Evolutionary conservation across 1,139 yeast genomes (phyloP), one percentile per base, ranked within the genome.

Genomic region (Meyerozyma guilliermondii): DNA sequence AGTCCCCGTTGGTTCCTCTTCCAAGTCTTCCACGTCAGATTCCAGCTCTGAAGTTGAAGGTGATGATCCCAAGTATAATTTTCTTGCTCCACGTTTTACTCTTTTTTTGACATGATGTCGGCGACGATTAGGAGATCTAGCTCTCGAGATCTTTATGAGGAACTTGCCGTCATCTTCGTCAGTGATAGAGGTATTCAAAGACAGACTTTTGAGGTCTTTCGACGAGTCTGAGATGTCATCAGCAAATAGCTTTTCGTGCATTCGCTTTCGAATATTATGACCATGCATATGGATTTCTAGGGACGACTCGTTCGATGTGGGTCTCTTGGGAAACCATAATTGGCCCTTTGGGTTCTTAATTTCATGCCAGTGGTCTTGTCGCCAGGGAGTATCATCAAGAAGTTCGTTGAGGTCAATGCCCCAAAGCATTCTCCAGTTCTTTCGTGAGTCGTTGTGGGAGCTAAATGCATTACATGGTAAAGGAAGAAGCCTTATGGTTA

Each of bases 331-430:
- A 50, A 76, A 82, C 85, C 91, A 80, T 7, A 72, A 56, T 26
- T 74, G 68, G 0, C 89, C 89, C 7, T 68, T 60, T 0, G 83
- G 65, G 42, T 72, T 71, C 34, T 63, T 62, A 41, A 87, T 61
- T 50, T 82, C 83, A 51, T 74, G 66, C 81, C 87, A 80, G 54
- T 83, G 84, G n/a, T 66, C 60, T 7, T 73, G 65, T 50, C 91
- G 69, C 92, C 95, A 87, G 0, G 75, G 64, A 20, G 72, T 49
- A 56, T 87, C 95, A 40, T 77, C 72, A 7, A 79, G 63, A 30
- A 75, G 59, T 55, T 87, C 96, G 42, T 78, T 68, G 38, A 83
- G 60, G 43, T 81, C 86, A 3, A 87, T 73, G 35, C 83, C 80
- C 95, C 95, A 87, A 5, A 70, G 41, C 62, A 66, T 62, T 47